Percentiles rank a stretch among this genome's conserved stretches.
Evolutionary conservation across 2,329 filamentous ascomycete species (phyloP).

Genomic region (Colletotrichum musicola): DNA sequence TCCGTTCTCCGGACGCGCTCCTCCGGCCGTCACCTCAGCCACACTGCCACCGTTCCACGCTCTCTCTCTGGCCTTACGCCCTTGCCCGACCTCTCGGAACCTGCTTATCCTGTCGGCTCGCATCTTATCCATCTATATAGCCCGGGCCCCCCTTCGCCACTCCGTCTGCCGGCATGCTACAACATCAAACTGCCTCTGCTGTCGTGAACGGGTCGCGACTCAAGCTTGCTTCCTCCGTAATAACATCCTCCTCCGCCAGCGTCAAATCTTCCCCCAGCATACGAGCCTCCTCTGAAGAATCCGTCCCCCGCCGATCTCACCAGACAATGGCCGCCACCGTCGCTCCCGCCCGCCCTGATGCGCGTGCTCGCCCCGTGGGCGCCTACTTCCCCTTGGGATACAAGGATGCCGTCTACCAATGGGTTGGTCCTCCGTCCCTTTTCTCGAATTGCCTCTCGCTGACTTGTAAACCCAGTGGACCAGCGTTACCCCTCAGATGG

Average conservation of each 20-base stretch:
- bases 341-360: conserved; percentile 24
- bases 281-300: conserved; percentile 27
- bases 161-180: conserved; percentile 57
- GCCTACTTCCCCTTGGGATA: conserved; percentile 87
- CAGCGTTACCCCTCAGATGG: conserved; percentile 81
- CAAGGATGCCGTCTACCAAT: conserved; percentile 91
- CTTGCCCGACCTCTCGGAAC: conserved; percentile 23
- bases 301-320: conserved; percentile 30
- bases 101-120: too few species aligned
- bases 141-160: conserved; percentile 36
- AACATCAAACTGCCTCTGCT: conserved; percentile 54
- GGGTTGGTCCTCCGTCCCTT: conserved; percentile 68
- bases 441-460: neutral
- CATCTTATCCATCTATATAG: conserved; percentile 40
- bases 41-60: conserved; percentile 17
- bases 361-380: conserved; percentile 43
- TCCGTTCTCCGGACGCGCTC: conserved; percentile 27
- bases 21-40: conserved; percentile 13
- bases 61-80: neutral
- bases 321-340: conserved; percentile 38
- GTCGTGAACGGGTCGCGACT: conserved; percentile 58
- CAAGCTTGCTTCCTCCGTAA: conserved; percentile 44
- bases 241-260: conserved; percentile 33
- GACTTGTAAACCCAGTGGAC: conserved; percentile 75
- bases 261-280: conserved; percentile 27